Conservation (phyloP, 306 rosid genomes). For the Corylus heterophylla region DNA sequence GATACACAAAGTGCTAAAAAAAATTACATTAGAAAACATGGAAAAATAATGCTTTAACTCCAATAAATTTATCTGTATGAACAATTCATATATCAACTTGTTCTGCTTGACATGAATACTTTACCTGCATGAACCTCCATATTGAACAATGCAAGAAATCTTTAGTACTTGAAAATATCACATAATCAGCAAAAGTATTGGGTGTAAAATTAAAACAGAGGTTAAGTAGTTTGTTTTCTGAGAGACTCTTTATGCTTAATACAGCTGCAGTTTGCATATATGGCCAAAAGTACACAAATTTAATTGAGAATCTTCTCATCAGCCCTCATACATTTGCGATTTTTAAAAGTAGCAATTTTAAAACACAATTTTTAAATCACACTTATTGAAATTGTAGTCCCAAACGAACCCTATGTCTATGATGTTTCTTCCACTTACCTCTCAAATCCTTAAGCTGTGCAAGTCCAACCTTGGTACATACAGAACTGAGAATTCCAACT, state of each 20-base stretch:
- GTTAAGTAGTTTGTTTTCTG: too few species aligned
- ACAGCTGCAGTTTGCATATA: background rate
- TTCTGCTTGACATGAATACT: background rate
- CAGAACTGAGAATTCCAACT: constrained; percentile 45
- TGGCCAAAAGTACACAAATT: background rate
- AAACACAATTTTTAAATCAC: too few species aligned
- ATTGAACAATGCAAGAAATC: background rate
- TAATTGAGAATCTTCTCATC: too few species aligned
- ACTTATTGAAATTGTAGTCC: too few species aligned
- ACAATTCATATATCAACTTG: too few species aligned
- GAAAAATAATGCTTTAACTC: too few species aligned
- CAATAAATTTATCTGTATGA: too few species aligned
- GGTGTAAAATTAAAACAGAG: background rate
- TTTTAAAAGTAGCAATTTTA: too few species aligned
- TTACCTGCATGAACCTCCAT: background rate
- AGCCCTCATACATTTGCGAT: too few species aligned
- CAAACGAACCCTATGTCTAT: background rate
- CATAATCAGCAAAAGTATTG: background rate
- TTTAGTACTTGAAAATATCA: background rate
- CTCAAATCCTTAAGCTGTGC: constrained; percentile 24
- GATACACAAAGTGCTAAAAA: too few species aligned
- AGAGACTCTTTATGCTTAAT: too few species aligned
- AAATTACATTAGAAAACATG: too few species aligned
- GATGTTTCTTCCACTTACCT: background rate
- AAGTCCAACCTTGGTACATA: constrained; percentile 31